These are phyloP conservation scores for Rhizopogon salebrosus DNA, from an alignment of 768 basidiomycete genomes.

Conservation along the genomic window DNA sequence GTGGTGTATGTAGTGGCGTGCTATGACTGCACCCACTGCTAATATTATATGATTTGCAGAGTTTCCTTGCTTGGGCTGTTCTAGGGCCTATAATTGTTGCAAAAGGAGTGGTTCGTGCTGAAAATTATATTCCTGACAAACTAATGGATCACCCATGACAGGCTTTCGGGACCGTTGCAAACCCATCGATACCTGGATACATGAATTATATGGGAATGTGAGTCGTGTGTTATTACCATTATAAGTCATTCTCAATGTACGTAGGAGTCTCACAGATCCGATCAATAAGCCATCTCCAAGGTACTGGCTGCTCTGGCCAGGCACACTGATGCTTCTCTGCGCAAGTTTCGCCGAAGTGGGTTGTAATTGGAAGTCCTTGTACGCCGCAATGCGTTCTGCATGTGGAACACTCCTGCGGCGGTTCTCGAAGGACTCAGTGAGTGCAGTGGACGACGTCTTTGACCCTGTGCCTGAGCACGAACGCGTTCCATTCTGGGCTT, in stretches of 20 bases:
- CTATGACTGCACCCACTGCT: background rate
- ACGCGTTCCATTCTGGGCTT: constrained; percentile 48
- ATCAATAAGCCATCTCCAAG: constrained; percentile 42
- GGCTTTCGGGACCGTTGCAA: background rate
- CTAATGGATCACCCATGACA: background rate
- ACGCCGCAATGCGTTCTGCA: background rate
- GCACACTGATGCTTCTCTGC: constrained; percentile 44
- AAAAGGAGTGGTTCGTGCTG: constrained; percentile 29
- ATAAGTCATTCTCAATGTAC: background rate
- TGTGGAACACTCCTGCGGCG: background rate
- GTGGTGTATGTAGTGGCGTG: constrained; percentile 26
- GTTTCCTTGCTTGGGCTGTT: constrained; percentile 59
- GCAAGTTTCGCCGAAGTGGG: constrained; percentile 20
- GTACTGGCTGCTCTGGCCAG: constrained; percentile 39
- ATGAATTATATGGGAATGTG: constrained; percentile 3
- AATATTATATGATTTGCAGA: constrained; percentile 17
- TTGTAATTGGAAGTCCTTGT: constrained; percentile 2
- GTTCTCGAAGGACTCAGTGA: background rate
- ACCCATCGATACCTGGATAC: background rate
- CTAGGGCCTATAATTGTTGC: constrained; percentile 49
- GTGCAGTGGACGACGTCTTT: constrained; percentile 33
- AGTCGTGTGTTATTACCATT: background rate
- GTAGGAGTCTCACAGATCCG: constrained; percentile 37
- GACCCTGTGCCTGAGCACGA: constrained; percentile 48
- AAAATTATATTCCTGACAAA: background rate